phyloP scores from a whole-genome alignment of 2,329 filamentous ascomycete genomes.

The Corinectria fuckeliana region DNA sequence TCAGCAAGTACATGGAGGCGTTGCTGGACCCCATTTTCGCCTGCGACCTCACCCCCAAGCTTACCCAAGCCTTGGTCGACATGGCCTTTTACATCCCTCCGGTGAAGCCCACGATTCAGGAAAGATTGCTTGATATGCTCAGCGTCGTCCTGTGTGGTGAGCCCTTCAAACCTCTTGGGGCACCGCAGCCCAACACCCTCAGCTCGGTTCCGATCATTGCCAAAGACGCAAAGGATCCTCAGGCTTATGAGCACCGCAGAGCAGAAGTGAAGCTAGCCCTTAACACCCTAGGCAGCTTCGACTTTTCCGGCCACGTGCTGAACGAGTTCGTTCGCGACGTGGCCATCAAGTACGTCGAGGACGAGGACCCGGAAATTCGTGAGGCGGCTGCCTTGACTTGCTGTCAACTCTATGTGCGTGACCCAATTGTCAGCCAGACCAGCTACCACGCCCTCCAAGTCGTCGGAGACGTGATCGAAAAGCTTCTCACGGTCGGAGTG shows the following conservation, averaged over 20 bases:
- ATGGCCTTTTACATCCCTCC: conserved; percentile 99
- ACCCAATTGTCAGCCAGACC: conserved; percentile 97
- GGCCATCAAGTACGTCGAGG: conserved; percentile 96
- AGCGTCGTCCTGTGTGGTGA: conserved; percentile 93
- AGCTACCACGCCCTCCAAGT: conserved; percentile 97
- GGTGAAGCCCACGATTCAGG: conserved; percentile 90
- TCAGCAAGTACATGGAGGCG: conserved; percentile 98
- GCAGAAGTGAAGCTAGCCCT: conserved; percentile 90
- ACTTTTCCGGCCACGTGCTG: conserved; percentile 89
- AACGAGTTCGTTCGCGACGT: conserved; percentile 99
- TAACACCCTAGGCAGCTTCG: conserved; percentile 96
- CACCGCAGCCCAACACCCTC: conserved; percentile 82
- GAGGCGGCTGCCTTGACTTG: conserved; percentile 96
- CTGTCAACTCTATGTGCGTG: conserved; percentile 95
- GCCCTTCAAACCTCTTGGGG: conserved; percentile 90
- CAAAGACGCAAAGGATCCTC: conserved; percentile 84
- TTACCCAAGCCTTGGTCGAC: conserved; percentile 94
- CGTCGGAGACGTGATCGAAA: conserved; percentile 97
- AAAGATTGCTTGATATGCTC: conserved; percentile 90
- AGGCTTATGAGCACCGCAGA: conserved; percentile 81
- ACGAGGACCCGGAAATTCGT: conserved; percentile 90
- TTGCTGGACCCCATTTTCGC: conserved; percentile 95
- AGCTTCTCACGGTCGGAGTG: conserved; percentile 91
- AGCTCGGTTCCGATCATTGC: conserved; percentile 81
- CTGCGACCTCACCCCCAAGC: conserved; percentile 89